These are phyloP conservation scores for Acanthamoeba royreba DNA, from an alignment of 208 protist species.

Conservation along the genomic window DNA sequence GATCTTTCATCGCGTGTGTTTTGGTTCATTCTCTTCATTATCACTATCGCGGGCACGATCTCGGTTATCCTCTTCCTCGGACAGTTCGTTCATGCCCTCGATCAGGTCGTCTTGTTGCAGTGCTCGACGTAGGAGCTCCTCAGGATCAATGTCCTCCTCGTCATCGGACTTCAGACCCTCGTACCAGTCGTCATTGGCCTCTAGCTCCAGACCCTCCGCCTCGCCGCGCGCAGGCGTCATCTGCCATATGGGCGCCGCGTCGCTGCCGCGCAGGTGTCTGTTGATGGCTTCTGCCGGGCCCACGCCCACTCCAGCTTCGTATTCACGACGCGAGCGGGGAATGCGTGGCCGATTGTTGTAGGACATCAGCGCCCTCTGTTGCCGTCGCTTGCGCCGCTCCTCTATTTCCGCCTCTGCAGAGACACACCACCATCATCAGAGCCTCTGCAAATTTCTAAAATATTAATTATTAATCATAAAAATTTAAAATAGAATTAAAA, in stretches of 20 bases:
- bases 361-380: not conserved
- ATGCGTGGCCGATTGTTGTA: not conserved
- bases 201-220: not conserved
- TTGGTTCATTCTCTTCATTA: no score
- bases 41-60: no score
- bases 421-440: not conserved
- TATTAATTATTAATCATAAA: not conserved
- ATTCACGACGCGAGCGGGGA: not conserved
- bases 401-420: not conserved
- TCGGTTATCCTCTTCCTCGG: no score
- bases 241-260: not conserved
- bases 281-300: not conserved
- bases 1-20: no score
- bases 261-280: not conserved
- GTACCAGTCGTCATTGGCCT: not conserved
- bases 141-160: not conserved
- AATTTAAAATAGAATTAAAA: not conserved
- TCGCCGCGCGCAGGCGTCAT: not conserved
- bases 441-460: not conserved
- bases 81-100: no score
- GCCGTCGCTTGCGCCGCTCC: not conserved
- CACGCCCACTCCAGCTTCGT: not conserved
- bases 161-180: not conserved
- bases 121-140: not conserved
- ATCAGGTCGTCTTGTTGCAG: no score